phyloP scores from a whole-genome alignment of 805 yeast species.

The Metschnikowia koreensis region DNA sequence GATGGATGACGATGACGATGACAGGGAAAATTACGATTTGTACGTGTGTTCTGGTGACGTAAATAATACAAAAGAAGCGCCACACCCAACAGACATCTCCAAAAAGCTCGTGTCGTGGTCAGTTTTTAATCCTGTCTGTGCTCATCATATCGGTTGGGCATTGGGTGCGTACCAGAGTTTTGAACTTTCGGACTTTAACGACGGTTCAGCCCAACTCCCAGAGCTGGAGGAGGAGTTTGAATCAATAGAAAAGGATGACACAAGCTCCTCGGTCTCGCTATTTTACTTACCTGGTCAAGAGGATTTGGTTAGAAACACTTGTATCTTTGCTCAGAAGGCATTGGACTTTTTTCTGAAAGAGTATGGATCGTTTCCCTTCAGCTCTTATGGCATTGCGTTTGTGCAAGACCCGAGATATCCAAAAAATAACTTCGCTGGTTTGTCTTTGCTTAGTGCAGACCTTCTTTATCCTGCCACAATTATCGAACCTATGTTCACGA shows the following conservation, averaged over 20 bases:
- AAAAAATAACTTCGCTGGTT: slow-evolving; percentile 65
- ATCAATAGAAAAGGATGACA: slow-evolving; percentile 29
- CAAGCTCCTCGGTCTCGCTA: slow-evolving; percentile 45
- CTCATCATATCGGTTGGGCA: slow-evolving; percentile 95
- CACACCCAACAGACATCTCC: slow-evolving; percentile 71
- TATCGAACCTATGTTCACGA: slow-evolving; percentile 73
- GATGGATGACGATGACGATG: slow-evolving; percentile 42
- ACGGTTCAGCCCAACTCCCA: slow-evolving; percentile 26
- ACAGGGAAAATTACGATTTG: slow-evolving; percentile 50
- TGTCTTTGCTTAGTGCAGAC: slow-evolving; percentile 58
- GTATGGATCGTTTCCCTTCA: slow-evolving; percentile 90
- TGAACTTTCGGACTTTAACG: slow-evolving; percentile 47
- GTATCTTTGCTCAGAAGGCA: slow-evolving; percentile 73
- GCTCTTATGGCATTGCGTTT: slow-evolving; percentile 75
- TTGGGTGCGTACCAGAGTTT: slow-evolving; percentile 80
- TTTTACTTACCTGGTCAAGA: slow-evolving; percentile 62
- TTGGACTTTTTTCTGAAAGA: slow-evolving; percentile 82
- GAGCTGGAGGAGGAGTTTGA: slow-evolving; percentile 30
- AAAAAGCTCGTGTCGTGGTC: slow-evolving; percentile 75
- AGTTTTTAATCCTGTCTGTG: slow-evolving; percentile 78
- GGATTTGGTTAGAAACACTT: slow-evolving; percentile 62
- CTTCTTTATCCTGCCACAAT: slow-evolving; percentile 68
- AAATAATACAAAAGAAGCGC: slow-evolving; percentile 61
- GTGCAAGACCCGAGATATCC: slow-evolving; percentile 36
- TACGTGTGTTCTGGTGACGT: slow-evolving; percentile 70